Evolutionary conservation across 1,284 basidiomycete species (phyloP).

Genomic region (Ganoderma meredithae): DNA sequence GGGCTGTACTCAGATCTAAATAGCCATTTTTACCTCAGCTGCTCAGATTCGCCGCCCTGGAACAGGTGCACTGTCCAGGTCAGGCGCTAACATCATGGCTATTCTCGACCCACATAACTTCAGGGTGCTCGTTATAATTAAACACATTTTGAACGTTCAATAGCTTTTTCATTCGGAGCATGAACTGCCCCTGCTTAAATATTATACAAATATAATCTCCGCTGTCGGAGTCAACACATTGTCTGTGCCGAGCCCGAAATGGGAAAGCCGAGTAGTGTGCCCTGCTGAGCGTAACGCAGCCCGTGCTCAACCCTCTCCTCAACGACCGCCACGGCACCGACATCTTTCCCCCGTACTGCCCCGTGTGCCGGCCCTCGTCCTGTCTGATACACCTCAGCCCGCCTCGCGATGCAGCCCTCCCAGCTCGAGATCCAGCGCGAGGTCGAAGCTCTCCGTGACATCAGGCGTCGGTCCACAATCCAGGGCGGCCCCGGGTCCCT

Average conservation of each 20-base stretch:
- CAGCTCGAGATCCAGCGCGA: constrained; percentile 88
- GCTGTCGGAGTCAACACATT: neutral
- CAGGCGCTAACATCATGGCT: too few relatives aligned
- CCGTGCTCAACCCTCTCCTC: constrained; percentile 19
- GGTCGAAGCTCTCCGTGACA: constrained; percentile 84
- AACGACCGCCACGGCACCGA: constrained; percentile 29
- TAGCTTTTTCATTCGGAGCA: neutral
- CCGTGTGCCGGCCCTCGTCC: constrained; percentile 10
- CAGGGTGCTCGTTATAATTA: neutral
- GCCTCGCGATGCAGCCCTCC: constrained; percentile 68
- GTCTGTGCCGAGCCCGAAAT: constrained; percentile 17
- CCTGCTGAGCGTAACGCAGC: constrained; percentile 1
- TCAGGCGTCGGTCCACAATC: constrained; percentile 80
- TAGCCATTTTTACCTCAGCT: too few relatives aligned
- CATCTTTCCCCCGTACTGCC: constrained; percentile 2
- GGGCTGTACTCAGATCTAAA: too few relatives aligned
- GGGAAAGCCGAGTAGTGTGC: constrained; percentile 12
- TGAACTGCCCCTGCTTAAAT: neutral
- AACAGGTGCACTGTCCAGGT: too few relatives aligned
- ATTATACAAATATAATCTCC: neutral
- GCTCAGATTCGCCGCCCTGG: too few relatives aligned
- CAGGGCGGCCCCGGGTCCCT: constrained; percentile 78
- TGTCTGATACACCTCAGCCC: constrained; percentile 14
- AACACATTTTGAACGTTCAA: neutral
- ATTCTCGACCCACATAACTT: too few relatives aligned